A percentile compares a stretch with the other conserved stretches of the same genome.
phyloP scores from a whole-genome alignment of 1,139 yeast species.

The Debaryomyces sp. region DNA sequence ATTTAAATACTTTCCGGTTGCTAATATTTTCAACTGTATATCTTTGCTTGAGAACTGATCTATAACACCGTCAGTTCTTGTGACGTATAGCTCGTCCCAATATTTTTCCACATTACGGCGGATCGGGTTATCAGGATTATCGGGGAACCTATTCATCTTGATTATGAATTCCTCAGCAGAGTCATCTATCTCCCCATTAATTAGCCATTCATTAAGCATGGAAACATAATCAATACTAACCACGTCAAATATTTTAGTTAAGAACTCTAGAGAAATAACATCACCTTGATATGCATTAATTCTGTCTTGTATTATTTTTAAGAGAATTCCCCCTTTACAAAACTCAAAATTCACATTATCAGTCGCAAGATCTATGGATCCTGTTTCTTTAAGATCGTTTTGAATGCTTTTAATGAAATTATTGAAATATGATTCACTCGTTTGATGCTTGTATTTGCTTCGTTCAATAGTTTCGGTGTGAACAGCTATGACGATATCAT shows the following conservation, averaged over 20 bases:
- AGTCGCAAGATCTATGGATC: conserved; percentile 47
- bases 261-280: conserved; percentile 52
- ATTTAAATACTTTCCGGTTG: conserved; percentile 85
- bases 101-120: conserved; percentile 66
- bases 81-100: conserved; percentile 84
- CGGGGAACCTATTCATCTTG: conserved; percentile 42
- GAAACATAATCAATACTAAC: conserved; percentile 66
- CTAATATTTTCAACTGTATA: conserved; percentile 64
- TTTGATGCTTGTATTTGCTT: conserved; percentile 13
- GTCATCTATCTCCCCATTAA: conserved; percentile 73
- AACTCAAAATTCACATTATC: conserved; percentile 56
- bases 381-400: conserved; percentile 44
- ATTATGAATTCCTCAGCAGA: conserved; percentile 84
- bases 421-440: conserved; percentile 33
- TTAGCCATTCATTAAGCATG: conserved; percentile 80
- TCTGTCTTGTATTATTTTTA: conserved; percentile 63
- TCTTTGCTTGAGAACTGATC: conserved; percentile 60
- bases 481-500: conserved; percentile 53
- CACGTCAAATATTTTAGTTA: conserved; percentile 53
- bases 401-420: conserved; percentile 43
- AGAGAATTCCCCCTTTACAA: conserved; percentile 70
- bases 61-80: conserved; percentile 76
- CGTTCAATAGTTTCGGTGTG: conserved; percentile 39
- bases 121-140: conserved; percentile 35
- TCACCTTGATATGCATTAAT: conserved; percentile 70